Evolutionary conservation across 768 basidiomycete species (phyloP), one percentile per base, ranked within the genome.

Genomic region (Xerocomus potaroensis): DNA sequence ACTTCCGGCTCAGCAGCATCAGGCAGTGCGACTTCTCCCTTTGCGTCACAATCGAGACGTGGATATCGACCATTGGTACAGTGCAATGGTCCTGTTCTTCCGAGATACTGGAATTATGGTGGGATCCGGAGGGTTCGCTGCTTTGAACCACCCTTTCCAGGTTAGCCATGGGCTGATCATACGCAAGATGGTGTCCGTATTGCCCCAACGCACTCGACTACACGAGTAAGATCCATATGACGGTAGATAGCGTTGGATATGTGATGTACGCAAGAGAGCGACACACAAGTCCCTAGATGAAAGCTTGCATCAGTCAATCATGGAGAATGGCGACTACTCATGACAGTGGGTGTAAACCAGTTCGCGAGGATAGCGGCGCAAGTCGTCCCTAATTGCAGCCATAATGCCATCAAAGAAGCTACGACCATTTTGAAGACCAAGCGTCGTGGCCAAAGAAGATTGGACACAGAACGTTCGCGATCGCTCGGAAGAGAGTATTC

Each of bases 351-450:
- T 0, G 64, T 69, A 22, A 50, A 64, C 52, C 56, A 62, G 10
- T 55, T 55, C 8, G 55, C 53, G 4, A 68, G 33, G 26, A 68
- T 3, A 1, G 68, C 67, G 9, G 67, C 60, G 1, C 47, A 33
- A 2, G 61, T 58, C 5, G 68, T 66, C 0, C 53, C 61, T 68
- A 65, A 70, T 45, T 70, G 68, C 16, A 71, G 24, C 11, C 45
- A 47, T 18, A 71, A 29, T 8, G 66, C 45, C 33, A 64, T 54
- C 10, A 60, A 1, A 2, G 68, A 64, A 16, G 69, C 69, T 10
- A 65, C 31, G 14, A 59, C 8, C 45, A 69, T 61, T 24, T 68
- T 56, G 11, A 24, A 45, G 18, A 63, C 24, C 2, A 62, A 37
- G 1, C 57, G 58, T 1, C 42, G 56, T n/a, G 58, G 61, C 64